These are phyloP conservation scores for Phlebiopsis flavidoalba DNA, from an alignment of 768 basidiomycete genomes.

Conservation along the genomic window DNA sequence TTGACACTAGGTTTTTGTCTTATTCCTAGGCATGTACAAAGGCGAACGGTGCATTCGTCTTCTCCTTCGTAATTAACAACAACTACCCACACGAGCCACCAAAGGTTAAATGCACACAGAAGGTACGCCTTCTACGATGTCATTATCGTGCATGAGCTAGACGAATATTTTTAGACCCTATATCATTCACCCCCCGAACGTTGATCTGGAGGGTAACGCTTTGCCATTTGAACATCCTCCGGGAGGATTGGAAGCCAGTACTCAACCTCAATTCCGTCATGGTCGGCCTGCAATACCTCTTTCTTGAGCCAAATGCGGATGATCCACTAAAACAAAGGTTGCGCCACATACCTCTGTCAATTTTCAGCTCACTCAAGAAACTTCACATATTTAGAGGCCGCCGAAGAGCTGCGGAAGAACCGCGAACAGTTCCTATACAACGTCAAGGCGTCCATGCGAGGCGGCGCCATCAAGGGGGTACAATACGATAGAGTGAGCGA, in stretches of 20 bases:
- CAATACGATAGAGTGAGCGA: conserved; percentile 67
- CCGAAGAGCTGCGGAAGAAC: conserved; percentile 87
- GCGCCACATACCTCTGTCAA: conserved; percentile 17
- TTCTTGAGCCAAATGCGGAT: conserved; percentile 97
- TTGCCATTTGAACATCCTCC: conserved; percentile 94
- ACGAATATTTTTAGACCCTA: conserved; percentile 56
- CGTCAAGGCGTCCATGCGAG: conserved; percentile 85
- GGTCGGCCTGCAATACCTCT: conserved; percentile 97
- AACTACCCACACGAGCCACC: conserved; percentile 99
- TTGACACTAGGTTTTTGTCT: too few species aligned
- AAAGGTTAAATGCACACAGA: conserved; percentile 96
- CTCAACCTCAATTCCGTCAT: conserved; percentile 96
- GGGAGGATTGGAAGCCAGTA: conserved; percentile 99
- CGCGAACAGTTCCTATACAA: conserved; percentile 79
- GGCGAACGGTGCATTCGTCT: conserved; percentile 88
- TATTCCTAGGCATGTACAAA: conserved; percentile 92
- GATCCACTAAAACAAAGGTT: conserved; percentile 98
- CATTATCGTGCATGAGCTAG: background rate
- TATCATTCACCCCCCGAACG: conserved; percentile 99
- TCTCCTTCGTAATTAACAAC: conserved; percentile 94
- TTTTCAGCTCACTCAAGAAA: conserved; percentile 11
- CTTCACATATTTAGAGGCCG: conserved; percentile 70
- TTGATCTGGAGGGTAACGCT: conserved; percentile 98
- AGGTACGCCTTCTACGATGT: conserved; percentile 41
- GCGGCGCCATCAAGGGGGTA: conserved; percentile 70